Evolutionary conservation across 75 land plant species (phyloP), one percentile per base, ranked within the genome.

Genomic region (Pseudotsuga menziesii): DNA sequence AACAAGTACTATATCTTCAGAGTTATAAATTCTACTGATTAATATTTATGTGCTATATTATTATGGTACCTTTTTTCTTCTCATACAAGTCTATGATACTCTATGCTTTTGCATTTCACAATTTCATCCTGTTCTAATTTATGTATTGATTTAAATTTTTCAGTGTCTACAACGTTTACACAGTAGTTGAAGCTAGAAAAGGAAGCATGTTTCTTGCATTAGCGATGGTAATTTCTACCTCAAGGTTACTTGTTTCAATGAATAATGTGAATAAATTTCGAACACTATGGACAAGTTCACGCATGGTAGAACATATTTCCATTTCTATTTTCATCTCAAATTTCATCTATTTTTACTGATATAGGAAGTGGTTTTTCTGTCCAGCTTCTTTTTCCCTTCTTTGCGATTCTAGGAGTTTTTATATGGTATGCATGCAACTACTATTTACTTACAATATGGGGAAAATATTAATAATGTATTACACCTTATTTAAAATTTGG

Each of bases 331-430:
- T 35, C 5, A 17, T 27, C 0, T 32, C 5, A 29, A 2, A 2
- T 63, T 63, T 63, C 35, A 27, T 29, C 20, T 66, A 16, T 32
- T 3, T 66, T 32, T 35, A 32, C 70, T 66, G 36, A 66, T 66
- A 35, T 14, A 55, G 27, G 32, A 2, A 20, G 54, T 80, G 15
- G 69, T 54, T 63, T 73, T 80, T 74, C 13, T 76, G 69, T 64
- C 14, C 93, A 97, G n/a, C n/a, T n/a, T 98, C 87, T 97, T 56
- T 84, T 86, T 58, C 99, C 99, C 14, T 97, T 94, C 84, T 81
- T 76, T 39, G 78, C 87, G 67, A 93, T 97, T 29, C 0, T 97
- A 73, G 88, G 82, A 25, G 95, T 97, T 66, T 58, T 86, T 8
- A 71, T 81, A 20, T 97, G 99, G 99, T 97, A 90, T 56, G 74